These are phyloP conservation scores for Solioccasus polychromus DNA, from an alignment of 768 basidiomycete genomes.

Conservation along the genomic window DNA sequence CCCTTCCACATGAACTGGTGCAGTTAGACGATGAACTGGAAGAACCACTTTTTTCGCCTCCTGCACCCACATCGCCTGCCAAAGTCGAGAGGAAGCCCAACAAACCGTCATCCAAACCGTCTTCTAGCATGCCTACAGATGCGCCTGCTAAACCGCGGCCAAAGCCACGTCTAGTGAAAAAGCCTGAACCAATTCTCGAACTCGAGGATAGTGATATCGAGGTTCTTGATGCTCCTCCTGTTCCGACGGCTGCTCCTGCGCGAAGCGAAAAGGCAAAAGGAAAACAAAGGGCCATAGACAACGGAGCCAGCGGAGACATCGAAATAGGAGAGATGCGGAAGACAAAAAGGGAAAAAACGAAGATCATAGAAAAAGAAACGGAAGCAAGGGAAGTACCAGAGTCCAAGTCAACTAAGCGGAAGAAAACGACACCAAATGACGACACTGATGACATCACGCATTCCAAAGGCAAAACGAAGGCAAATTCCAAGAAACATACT, in stretches of 20 bases:
- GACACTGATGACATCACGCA: conserved; percentile 12
- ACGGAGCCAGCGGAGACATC: conserved; percentile 15
- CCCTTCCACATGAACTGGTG: conserved; percentile 4
- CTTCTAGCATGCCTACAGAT: conserved; percentile 16
- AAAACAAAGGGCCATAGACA: conserved; percentile 36
- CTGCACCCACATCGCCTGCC: conserved; percentile 9
- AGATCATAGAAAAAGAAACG: conserved; percentile 15
- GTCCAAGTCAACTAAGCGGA: conserved; percentile 21
- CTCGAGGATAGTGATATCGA: conserved; percentile 33
- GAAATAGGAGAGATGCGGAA: conserved; percentile 25
- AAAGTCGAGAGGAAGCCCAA: conserved; percentile 18
- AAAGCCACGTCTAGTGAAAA: conserved; percentile 20
- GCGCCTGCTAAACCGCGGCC: conserved; percentile 21
- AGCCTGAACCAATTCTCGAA: conserved; percentile 14
- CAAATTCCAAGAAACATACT: conserved; percentile 16
- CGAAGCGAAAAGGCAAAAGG: conserved; percentile 32
- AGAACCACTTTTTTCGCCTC: conserved; percentile 9
- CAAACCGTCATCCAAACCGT: conserved; percentile 12
- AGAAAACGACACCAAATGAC: conserved; percentile 20
- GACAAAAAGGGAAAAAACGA: conserved; percentile 21
- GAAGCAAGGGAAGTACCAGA: conserved; percentile 15
- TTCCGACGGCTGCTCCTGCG: conserved; percentile 17
- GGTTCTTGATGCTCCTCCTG: conserved; percentile 17
- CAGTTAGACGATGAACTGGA: conserved; percentile 27
- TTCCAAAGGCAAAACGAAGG: conserved; percentile 17